Base-by-base conservation (phyloP, 768 basidiomycete species). In the Lentinula boryana region DNA sequence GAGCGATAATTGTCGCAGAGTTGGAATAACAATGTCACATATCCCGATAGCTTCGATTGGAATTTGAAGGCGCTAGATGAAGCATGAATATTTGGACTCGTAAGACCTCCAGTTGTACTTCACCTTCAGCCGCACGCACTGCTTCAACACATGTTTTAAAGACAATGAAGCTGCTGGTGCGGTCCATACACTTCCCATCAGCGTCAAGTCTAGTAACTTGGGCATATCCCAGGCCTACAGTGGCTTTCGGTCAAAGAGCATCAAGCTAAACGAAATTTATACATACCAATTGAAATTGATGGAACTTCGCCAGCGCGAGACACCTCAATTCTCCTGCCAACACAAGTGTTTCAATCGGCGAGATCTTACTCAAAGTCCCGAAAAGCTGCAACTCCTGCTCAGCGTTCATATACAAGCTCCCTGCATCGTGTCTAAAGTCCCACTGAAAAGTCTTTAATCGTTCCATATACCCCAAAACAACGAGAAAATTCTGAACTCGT, bases 41-140 rank as follows among this genome's bases (percentile, higher is more conserved):
- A 81, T 71, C 10, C 71, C 66, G 12, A 67, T 64, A 54, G 80
- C 74, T 62, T 83, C 80, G 64, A 80, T 72, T 18, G 82, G 82
- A 5, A 82, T 67, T 67, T 78, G 74, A 35, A 83, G 68, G 56
- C 72, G 72, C 78, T 81, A 58, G 36, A 6, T 5, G 31, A 27
- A 32, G 51, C 33, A 53, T n/a, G 23, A 33, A 40, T 18, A 55
- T 40, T 12, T 13, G 12, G 16, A 51, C 21, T 18, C 33, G 21
- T 1, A 18, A 40, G 0, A 5, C 15, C 18, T 43, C 5, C 4
- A 10, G 8, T 31, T 16, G 6, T 27, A 40, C 9, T 13, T n/a
- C 23, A 75, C 75, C 69, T 72, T 66, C 9, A 76, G 53, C 8
- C 64, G 63, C 6, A 68, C 62, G 8, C 68, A 75, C 12, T 64